These are phyloP conservation scores for Moringa oleifera DNA, from an alignment of 345 rosid species.

Conservation along the genomic window DNA sequence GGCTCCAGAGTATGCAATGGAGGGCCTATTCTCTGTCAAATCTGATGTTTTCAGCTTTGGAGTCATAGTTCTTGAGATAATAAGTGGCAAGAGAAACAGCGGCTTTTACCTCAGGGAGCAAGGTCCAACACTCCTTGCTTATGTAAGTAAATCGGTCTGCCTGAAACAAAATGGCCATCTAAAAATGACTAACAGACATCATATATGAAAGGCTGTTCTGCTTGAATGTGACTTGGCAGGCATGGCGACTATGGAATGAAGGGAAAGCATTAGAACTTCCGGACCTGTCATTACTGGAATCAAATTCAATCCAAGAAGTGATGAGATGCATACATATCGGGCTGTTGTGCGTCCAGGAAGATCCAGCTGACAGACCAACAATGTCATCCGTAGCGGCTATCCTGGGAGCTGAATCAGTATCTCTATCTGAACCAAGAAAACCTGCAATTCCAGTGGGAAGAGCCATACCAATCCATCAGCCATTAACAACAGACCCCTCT, in stretches of 20 bases:
- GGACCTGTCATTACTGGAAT: slow-evolving; percentile 27
- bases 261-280: slow-evolving; percentile 32
- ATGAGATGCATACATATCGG: slow-evolving; percentile 41
- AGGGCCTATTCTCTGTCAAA: slow-evolving; percentile 12
- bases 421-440: slow-evolving; percentile 17
- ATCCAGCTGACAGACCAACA: slow-evolving; percentile 38
- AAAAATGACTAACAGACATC: not conserved
- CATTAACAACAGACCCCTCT: no score
- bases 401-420: slow-evolving; percentile 24
- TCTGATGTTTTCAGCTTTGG: slow-evolving; percentile 18
- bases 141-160: slow-evolving; percentile 22
- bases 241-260: slow-evolving; percentile 44
- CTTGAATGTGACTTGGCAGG: slow-evolving; percentile 15
- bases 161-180: not conserved
- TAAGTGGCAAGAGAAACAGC: slow-evolving; percentile 3
- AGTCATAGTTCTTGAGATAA: slow-evolving; percentile 6
- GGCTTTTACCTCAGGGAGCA: slow-evolving; percentile 17
- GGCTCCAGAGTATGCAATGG: slow-evolving; percentile 12
- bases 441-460: slow-evolving; percentile 22
- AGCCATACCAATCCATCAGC: not conserved
- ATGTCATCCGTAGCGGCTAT: slow-evolving; percentile 37
- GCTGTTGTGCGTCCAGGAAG: slow-evolving; percentile 43
- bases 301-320: slow-evolving; percentile 24
- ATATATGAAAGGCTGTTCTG: no score
- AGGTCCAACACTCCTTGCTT: slow-evolving; percentile 23